phyloP scores from a whole-genome alignment of 2,329 filamentous ascomycete species.

The Fusarium zealandicum region DNA sequence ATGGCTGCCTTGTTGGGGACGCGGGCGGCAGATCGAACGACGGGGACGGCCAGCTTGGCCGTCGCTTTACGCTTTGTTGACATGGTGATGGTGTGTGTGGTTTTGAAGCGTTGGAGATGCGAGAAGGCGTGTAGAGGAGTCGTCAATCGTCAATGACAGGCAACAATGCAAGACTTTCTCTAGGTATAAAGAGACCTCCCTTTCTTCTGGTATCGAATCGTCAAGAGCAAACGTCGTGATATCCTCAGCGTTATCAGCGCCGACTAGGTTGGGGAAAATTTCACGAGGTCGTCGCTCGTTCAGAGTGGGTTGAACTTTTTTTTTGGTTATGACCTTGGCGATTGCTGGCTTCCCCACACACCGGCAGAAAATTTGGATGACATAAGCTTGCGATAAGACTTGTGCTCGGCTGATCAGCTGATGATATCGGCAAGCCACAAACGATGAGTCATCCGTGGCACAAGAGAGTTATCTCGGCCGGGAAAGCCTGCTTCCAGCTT shows the following conservation, averaged over 20 bases:
- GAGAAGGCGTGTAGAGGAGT: slow-evolving; percentile 28
- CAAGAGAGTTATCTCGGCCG: neutral
- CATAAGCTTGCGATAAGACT: slow-evolving; percentile 36
- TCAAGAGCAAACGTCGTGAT: slow-evolving; percentile 12
- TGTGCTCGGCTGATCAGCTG: slow-evolving; percentile 28
- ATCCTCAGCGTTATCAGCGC: slow-evolving; percentile 34
- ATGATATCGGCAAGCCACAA: neutral
- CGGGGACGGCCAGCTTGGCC: slow-evolving; percentile 63
- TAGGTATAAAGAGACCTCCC: neutral
- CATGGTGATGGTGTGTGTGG: slow-evolving; percentile 50
- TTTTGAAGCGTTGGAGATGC: slow-evolving; percentile 13
- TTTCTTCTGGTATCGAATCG: neutral
- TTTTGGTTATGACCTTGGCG: slow-evolving; percentile 37
- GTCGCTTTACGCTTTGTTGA: slow-evolving; percentile 68
- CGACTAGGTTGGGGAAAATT: slow-evolving; percentile 44
- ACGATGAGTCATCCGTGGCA: slow-evolving; percentile 24
- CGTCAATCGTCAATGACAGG: slow-evolving; percentile 7
- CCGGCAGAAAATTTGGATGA: slow-evolving; percentile 23
- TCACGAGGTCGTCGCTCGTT: slow-evolving; percentile 41
- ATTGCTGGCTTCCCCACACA: slow-evolving; percentile 29
- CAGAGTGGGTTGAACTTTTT: slow-evolving; percentile 46
- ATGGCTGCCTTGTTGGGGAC: slow-evolving; percentile 57
- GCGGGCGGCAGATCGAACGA: slow-evolving; percentile 62
- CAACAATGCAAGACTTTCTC: neutral
- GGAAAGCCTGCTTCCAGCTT: slow-evolving; percentile 9